Evolutionary conservation across 805 yeast species (phyloP).

Genomic region (Nakazawaea wyomingensis): DNA sequence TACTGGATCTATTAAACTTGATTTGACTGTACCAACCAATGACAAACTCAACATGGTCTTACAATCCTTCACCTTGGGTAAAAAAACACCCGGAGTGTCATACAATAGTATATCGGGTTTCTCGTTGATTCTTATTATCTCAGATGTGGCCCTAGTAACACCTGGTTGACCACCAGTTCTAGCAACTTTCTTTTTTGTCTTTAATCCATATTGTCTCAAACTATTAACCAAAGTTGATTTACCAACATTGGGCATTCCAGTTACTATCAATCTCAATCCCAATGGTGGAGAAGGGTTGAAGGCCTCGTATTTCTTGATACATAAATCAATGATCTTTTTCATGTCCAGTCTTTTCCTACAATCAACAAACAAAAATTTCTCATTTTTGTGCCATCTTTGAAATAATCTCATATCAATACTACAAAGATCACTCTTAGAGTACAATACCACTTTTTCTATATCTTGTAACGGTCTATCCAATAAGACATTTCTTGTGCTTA

Average conservation of each 20-base stretch:
- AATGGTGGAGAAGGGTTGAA: constrained; percentile 74
- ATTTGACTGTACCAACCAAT: constrained; percentile 69
- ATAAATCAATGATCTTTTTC: constrained; percentile 39
- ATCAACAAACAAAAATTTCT: constrained; percentile 52
- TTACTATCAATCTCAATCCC: constrained; percentile 70
- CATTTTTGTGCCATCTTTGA: constrained; percentile 44
- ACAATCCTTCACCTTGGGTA: constrained; percentile 63
- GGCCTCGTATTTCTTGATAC: constrained; percentile 38
- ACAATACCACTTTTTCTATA: constrained; percentile 57
- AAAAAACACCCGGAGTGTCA: constrained; percentile 91
- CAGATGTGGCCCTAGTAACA: constrained; percentile 76
- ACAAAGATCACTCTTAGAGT: constrained; percentile 71
- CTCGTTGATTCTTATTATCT: constrained; percentile 56
- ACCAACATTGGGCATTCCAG: constrained; percentile 98
- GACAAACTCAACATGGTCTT: constrained; percentile 73
- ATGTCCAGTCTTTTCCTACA: constrained; percentile 49
- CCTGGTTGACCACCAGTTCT: constrained; percentile 87
- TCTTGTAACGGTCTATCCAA: constrained; percentile 60
- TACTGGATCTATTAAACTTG: constrained; percentile 71
- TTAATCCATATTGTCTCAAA: constrained; percentile 38
- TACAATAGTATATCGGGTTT: constrained; percentile 64
- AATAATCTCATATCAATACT: constrained; percentile 34
- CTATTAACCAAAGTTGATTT: constrained; percentile 83
- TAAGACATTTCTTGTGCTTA: constrained; percentile 76
- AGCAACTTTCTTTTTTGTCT: constrained; percentile 57